Evolutionary conservation across 140 eudicot species (phyloP), one percentile per base, ranked within the genome.

Genomic region (Artemisia princeps): DNA sequence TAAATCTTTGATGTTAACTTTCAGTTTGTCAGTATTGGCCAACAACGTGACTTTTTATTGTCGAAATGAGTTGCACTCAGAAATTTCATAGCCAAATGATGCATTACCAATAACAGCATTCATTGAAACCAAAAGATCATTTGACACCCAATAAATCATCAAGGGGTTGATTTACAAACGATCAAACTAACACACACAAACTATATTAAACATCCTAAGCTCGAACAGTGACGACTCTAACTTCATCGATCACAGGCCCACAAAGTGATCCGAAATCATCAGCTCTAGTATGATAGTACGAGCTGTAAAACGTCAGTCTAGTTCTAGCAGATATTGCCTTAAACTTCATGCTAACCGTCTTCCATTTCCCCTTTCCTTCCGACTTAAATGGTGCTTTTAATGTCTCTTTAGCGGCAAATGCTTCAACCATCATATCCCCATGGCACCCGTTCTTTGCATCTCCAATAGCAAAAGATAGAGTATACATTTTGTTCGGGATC

Each of bases 341-440:
- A 76, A 87, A 87, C 80, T 78, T 68, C 68, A 87, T 72, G 22
- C 74, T 82, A 16, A 46, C 81, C 0, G 67, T 60, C 55, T 57
- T 16, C 48, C 66, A 82, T 54, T 60, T 52, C 7, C 95, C 95
- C 67, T 77, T 77, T 12, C 92, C 95, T 33, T 72, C 50, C n/a
- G 95, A 84, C 46, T 76, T 59, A 62, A 82, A 87, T 8, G 86
- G 83, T 4, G 78, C 92, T 67, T 84, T 87, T 0, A 84, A n/a
- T 8, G 82, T 80, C 3, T 71, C 74, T 55, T 79, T 77, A 11
- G 74, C 91, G 3, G 86, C 95, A 45, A 79, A 87, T 2, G 95
- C 91, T 71, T 87, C 95, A 2, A 87, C 82, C 95, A 87, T 71
- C 95, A 87, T 87, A 3, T 82, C 75, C 3, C 95, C 95, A 9